phyloP scores from a whole-genome alignment of 228 moss, liverwort and hornwort species.

The Sphagnum magellanicum region DNA sequence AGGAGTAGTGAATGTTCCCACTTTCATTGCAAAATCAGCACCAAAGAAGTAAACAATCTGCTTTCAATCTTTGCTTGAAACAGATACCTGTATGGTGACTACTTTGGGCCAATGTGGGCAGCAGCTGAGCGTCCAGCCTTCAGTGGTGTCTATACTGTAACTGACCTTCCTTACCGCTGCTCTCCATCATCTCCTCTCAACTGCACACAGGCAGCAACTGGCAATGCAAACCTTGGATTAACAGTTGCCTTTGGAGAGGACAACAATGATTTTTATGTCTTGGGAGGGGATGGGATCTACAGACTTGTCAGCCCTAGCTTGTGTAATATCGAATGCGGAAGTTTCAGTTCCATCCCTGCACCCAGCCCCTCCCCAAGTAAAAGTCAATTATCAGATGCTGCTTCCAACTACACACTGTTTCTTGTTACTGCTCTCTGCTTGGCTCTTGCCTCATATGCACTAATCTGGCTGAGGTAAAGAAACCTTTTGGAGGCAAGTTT shows the following conservation, averaged over 20 bases:
- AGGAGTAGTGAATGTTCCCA: neutral
- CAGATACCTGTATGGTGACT: slow-evolving; percentile 52
- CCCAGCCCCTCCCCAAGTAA: slow-evolving; percentile 12
- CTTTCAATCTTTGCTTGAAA: neutral
- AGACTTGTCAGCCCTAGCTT: slow-evolving; percentile 56
- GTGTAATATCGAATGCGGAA: slow-evolving; percentile 27
- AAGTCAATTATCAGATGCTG: slow-evolving; percentile 18
- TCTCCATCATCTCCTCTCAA: slow-evolving; percentile 29
- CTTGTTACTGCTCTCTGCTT: slow-evolving; percentile 34
- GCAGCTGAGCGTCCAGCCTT: slow-evolving; percentile 29
- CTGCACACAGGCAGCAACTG: slow-evolving; percentile 14
- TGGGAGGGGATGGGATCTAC: slow-evolving; percentile 59
- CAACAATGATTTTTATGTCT: slow-evolving; percentile 50
- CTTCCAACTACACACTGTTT: slow-evolving; percentile 17
- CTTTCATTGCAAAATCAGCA: neutral
- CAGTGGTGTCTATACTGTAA: slow-evolving; percentile 27
- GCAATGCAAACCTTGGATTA: slow-evolving; percentile 9
- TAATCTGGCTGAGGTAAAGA: slow-evolving; percentile 27
- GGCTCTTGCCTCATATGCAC: slow-evolving; percentile 20
- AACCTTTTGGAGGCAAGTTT: neutral
- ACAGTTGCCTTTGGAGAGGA: slow-evolving; percentile 67
- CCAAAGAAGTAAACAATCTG: neutral
- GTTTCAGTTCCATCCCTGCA: slow-evolving; percentile 16
- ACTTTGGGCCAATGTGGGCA: slow-evolving; percentile 26
- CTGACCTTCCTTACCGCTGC: slow-evolving; percentile 20